These are phyloP conservation scores for Gnaphalium uliginosum DNA, from an alignment of 129 eudicot genomes.

Conservation along the genomic window DNA sequence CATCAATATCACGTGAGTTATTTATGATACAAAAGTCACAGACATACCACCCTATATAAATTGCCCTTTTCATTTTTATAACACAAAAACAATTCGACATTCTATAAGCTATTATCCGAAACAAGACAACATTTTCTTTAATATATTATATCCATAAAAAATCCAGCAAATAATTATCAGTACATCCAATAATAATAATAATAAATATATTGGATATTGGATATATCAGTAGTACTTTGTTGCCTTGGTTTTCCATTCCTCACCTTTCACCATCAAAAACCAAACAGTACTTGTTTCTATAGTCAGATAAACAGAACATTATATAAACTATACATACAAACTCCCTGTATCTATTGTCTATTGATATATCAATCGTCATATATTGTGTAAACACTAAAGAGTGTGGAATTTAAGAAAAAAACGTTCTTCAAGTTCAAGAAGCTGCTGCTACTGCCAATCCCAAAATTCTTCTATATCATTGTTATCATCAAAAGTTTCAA, in stretches of 20 bases:
- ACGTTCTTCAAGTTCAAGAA: constrained; percentile 1
- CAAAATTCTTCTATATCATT: constrained; percentile 26
- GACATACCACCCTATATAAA: too few species aligned
- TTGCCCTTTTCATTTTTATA: too few species aligned
- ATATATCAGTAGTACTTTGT: background rate
- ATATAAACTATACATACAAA: background rate
- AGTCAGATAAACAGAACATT: constrained; percentile 2
- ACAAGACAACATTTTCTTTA: too few species aligned
- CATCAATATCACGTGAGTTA: too few species aligned
- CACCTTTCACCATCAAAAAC: constrained; percentile 24
- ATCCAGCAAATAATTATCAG: background rate
- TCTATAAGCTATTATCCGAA: background rate
- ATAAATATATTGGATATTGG: background rate
- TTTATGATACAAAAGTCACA: too few species aligned
- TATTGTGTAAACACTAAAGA: background rate
- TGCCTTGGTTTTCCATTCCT: constrained; percentile 11
- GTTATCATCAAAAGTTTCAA: constrained; percentile 14
- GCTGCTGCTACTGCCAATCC: constrained; percentile 28
- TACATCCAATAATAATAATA: too few species aligned
- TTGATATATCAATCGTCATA: background rate
- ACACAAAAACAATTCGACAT: background rate
- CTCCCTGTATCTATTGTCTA: background rate
- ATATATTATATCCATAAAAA: background rate
- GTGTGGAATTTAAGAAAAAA: constrained; percentile 9
- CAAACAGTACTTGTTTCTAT: constrained; percentile 12